A percentile compares a stretch with the other conserved stretches of the same genome.
Conservation (phyloP, 768 basidiomycete species). For the Thelephora aurantiotincta region DNA sequence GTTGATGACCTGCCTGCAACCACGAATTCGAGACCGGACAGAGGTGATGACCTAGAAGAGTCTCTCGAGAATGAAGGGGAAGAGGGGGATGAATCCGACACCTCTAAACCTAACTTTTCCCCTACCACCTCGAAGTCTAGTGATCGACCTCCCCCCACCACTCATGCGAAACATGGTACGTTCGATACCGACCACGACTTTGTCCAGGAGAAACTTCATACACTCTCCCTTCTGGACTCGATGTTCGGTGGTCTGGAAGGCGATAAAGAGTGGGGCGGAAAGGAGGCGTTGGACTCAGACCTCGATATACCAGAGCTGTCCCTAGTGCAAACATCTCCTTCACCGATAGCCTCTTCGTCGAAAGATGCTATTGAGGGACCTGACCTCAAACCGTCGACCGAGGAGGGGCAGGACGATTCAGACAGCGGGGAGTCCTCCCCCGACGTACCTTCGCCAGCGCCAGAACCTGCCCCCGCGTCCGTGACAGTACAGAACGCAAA, state of each 20-base stretch:
- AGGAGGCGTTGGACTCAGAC: conserved; percentile 44
- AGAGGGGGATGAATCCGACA: background rate
- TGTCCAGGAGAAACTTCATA: conserved; percentile 26
- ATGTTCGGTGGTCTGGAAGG: conserved; percentile 31
- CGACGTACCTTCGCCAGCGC: background rate
- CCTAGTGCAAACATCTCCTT: conserved; percentile 10
- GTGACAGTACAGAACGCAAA: conserved; percentile 6
- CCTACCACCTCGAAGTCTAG: background rate
- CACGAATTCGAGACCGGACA: background rate
- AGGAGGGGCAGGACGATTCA: conserved; percentile 1
- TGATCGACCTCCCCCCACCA: background rate
- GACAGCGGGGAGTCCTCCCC: background rate
- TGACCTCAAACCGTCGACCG: background rate
- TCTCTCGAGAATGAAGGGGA: background rate
- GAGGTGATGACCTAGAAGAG: background rate
- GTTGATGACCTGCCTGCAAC: background rate
- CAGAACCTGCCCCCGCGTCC: background rate
- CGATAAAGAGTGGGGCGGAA: conserved; percentile 43
- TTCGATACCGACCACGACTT: conserved; percentile 17
- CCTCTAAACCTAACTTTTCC: background rate
- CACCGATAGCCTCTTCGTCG: conserved; percentile 15
- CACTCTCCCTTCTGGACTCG: conserved; percentile 34
- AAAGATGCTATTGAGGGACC: conserved; percentile 5
- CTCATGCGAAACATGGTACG: background rate
- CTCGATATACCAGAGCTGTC: conserved; percentile 28